Evolutionary conservation across 805 yeast species (phyloP), one percentile per base, ranked within the genome.

Genomic region (Spathaspora passalidarum): DNA sequence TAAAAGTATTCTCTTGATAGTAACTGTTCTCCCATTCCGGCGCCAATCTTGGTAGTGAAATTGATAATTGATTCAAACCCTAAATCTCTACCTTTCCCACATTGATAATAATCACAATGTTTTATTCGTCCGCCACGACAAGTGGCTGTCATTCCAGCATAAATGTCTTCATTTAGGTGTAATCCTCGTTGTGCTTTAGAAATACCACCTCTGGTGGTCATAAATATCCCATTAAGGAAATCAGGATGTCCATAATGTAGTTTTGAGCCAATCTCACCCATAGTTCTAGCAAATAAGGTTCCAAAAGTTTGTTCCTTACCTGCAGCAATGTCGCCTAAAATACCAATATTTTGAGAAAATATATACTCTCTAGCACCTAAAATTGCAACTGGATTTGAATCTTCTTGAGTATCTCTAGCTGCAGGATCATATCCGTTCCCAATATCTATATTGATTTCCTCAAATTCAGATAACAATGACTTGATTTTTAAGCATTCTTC

Each of bases 221-320:
- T 92, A 59, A 84, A 91, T 9, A 86, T 82, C 5, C 82, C 95
- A 68, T 92, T 90, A 48, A 92, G 69, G 66, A 91, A 91, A 72
- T 91, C 98, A 3, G 98, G 98, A 68, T 91, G 97, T 2, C 98
- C 98, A 65, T 91, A 91, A 63, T 91, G 98, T 42, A 91, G 69
- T 65, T 92, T 92, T 1, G 96, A 97, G 9, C 97, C 97, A 55
- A 92, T 88, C 58, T 88, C 92, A 0, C 97, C 94, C 54, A 91
- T 69, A 0, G 97, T 90, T 60, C 97, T 77, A 1, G 97, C 96
- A 73, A 92, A 91, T 57, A 92, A 71, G 0, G 98, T 91, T 20
- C 98, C 98, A 72, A 91, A 91, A 1, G 98, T 91, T 66, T 92
- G 97, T 61, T 91, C 98, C 65, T 91, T 91, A 7, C 96, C 97